Evolutionary conservation across 768 basidiomycete genomes (phyloP), one percentile per base, ranked within the genome.

Genomic region (Cyathus striatus): DNA sequence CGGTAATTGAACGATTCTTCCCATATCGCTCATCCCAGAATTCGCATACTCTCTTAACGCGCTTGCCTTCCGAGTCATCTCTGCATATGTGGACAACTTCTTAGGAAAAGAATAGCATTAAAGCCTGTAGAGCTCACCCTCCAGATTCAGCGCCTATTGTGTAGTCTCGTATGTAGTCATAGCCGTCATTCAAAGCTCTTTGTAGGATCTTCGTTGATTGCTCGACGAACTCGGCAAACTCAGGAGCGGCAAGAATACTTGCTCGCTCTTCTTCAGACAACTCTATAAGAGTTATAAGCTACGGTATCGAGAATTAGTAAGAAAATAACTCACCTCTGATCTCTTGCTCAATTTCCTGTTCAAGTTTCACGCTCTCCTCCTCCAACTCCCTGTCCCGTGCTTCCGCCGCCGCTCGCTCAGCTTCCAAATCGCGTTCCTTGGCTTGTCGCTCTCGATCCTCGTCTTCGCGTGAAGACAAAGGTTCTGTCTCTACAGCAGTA

Each of bases 111-210:
- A 16, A 32, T 88, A n/a, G n/a, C n/a, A n/a, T n/a, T n/a, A n/a
- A n/a, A n/a, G n/a, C n/a, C n/a, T n/a, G n/a, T n/a, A n/a, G n/a
- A n/a, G n/a, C n/a, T 57, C 54, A 93, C 93, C 80, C 78, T 53
- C 83, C 86, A 5, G 86, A 76, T 57, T 93, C 91, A 5, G 90
- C 71, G 20, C 86, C 87, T 39, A 94, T 78, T n/a, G 88, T 89
- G 58, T 99, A 99, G 65, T 99, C 96, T 24, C 88, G 83, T 51
- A 92, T 90, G 54, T 98, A 97, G 61, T 99, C 96, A 61, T 99
- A 99, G 21, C 80, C 80, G 54, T 98, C 96, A 56, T 90, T 96
- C 48, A 98, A 65, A 17, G 95, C 96, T 39, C 96, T 75, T 60
- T 98, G 91, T 9, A 97, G 80, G 36, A 98, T 92, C 66, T 95